Conservation (phyloP, 2,329 filamentous ascomycete species). For the Escovopsis weberi region DNA sequence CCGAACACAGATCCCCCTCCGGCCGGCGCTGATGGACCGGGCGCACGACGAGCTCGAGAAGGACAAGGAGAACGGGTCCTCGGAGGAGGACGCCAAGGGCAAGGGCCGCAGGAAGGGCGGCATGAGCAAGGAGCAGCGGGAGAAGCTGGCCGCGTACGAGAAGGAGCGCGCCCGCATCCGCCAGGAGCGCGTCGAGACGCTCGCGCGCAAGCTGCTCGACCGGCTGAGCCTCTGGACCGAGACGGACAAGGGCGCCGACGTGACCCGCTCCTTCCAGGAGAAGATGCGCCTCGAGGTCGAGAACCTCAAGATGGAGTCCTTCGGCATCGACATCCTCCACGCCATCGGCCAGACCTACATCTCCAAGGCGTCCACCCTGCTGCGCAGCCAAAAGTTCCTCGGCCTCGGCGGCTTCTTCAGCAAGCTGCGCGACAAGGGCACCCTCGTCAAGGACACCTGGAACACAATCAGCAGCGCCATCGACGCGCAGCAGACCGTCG, state of each 20-base stretch:
- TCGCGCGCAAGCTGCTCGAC: constrained; percentile 74
- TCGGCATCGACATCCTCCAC: constrained; percentile 89
- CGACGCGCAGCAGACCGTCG: constrained; percentile 94
- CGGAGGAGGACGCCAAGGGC: constrained; percentile 29
- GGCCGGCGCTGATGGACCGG: constrained; percentile 77
- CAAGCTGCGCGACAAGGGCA: constrained; percentile 90
- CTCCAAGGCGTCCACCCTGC: constrained; percentile 69
- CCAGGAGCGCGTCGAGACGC: constrained; percentile 75
- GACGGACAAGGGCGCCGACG: constrained; percentile 76
- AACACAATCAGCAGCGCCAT: constrained; percentile 93
- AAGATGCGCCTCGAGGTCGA: constrained; percentile 93
- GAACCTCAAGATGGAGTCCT: constrained; percentile 98
- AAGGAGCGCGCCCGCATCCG: constrained; percentile 70
- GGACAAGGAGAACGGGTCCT: constrained; percentile 38
- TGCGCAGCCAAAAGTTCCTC: constrained; percentile 94
- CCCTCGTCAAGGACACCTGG: constrained; percentile 95
- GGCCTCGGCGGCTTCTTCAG: constrained; percentile 93
- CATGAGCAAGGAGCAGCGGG: constrained; percentile 80
- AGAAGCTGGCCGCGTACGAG: constrained; percentile 81
- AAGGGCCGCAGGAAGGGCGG: constrained; percentile 76
- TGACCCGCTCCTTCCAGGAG: constrained; percentile 80
- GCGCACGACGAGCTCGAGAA: constrained; percentile 53
- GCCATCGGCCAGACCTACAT: constrained; percentile 87
- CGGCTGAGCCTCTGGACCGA: constrained; percentile 93
- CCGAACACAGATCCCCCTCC: constrained; percentile 50